phyloP scores from a whole-genome alignment of 2,329 filamentous ascomycete species.

The Claviceps maximensis region DNA sequence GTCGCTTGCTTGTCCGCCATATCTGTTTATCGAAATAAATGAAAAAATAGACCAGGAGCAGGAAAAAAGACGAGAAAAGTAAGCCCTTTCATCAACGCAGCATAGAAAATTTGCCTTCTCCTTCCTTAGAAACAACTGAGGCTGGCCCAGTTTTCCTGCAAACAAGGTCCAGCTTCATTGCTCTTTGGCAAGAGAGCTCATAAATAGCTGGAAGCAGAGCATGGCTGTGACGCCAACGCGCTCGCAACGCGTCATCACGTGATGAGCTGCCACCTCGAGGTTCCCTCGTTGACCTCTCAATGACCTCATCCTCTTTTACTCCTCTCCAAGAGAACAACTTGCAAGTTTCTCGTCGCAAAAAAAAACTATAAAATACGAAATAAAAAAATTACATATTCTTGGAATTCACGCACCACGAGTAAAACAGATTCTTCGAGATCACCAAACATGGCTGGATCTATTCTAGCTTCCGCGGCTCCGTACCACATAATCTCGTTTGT shows the following conservation, averaged over 20 bases:
- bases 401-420: neutral
- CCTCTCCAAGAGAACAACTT: neutral
- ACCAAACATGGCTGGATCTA: conserved; percentile 30
- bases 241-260: conserved; percentile 19
- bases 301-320: conserved; percentile 4
- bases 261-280: conserved; percentile 3
- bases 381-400: too few relatives aligned
- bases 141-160: neutral
- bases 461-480: conserved; percentile 51
- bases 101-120: neutral
- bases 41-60: neutral
- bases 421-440: neutral
- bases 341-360: neutral
- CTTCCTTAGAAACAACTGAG: neutral
- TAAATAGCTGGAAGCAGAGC: neutral
- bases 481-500: conserved; percentile 65
- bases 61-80: neutral
- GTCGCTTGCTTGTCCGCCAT: conserved; percentile 94
- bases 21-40: neutral
- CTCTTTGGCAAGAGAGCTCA: neutral
- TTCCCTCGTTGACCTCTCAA: neutral
- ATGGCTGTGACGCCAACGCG: conserved; percentile 13
- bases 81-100: too few relatives aligned
- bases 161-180: neutral
- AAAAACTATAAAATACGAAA: too few relatives aligned